These are phyloP conservation scores for Mucor irregularis DNA, from an alignment of 371 early-diverging fungal genomes.

Conservation along the genomic window DNA sequence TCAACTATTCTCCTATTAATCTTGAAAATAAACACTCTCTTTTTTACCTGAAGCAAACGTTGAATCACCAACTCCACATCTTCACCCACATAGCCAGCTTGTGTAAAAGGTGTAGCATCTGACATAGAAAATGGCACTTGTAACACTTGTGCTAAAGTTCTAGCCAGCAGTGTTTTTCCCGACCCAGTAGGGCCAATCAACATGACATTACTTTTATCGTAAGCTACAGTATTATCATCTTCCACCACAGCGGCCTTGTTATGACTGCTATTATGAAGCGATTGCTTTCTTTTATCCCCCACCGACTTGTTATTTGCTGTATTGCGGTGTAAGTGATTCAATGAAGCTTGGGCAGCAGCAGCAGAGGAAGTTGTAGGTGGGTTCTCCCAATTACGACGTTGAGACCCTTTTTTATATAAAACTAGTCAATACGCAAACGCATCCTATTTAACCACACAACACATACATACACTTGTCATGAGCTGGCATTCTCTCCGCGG, in stretches of 20 bases:
- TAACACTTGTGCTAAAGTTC: slow-evolving; percentile 80
- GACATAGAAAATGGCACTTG: slow-evolving; percentile 90
- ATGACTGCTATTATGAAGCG: too few species aligned
- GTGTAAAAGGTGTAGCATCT: slow-evolving; percentile 91
- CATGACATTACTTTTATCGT: slow-evolving; percentile 90
- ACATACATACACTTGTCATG: neutral
- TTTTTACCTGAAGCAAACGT: slow-evolving; percentile 70
- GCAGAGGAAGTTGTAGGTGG: slow-evolving; percentile 14
- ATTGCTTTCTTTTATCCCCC: slow-evolving; percentile 4
- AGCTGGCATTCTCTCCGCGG: slow-evolving; percentile 19
- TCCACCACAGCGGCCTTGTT: neutral
- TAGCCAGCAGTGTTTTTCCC: slow-evolving; percentile 85
- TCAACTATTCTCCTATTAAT: neutral
- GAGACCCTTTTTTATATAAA: neutral
- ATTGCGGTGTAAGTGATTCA: neutral
- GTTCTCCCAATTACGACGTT: slow-evolving; percentile 28
- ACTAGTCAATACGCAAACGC: neutral
- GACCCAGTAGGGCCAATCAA: slow-evolving; percentile 87
- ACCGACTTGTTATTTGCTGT: slow-evolving; percentile 8
- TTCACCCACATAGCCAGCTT: slow-evolving; percentile 93
- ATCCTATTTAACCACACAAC: neutral
- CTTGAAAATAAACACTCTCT: too few species aligned
- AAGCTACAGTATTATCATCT: slow-evolving; percentile 39
- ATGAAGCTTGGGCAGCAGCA: too few species aligned
- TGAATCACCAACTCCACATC: slow-evolving; percentile 91